These are phyloP conservation scores for Tricholoma hemisulphureum DNA, from an alignment of 768 basidiomycete genomes.

Conservation along the genomic window DNA sequence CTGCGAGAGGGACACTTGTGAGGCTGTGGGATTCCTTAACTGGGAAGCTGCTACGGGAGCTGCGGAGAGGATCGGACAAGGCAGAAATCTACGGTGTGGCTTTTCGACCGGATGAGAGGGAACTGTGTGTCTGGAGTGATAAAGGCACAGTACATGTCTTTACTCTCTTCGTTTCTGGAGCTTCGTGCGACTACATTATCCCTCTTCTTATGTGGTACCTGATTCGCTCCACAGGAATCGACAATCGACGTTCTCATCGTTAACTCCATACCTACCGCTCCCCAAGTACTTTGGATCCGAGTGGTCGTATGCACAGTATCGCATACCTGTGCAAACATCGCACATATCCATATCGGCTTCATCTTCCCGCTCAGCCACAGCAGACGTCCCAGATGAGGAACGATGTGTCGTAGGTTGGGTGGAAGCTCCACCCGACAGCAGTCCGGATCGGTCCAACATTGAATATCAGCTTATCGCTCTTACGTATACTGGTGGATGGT, in stretches of 20 bases:
- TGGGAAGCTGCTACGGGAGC: conserved; percentile 73
- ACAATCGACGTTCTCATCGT: conserved; percentile 76
- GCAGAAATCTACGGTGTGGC: conserved; percentile 90
- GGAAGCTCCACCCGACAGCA: conserved; percentile 43
- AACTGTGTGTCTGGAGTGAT: conserved; percentile 91
- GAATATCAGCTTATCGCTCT: conserved; percentile 82
- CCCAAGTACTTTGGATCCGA: conserved; percentile 94
- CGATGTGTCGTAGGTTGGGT: conserved; percentile 89
- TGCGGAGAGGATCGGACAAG: conserved; percentile 84
- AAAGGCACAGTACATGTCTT: conserved; percentile 94
- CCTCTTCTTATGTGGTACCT: neutral
- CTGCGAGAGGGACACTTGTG: conserved; percentile 78
- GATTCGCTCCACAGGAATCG: conserved; percentile 58
- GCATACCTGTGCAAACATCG: conserved; percentile 80
- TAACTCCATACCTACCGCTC: conserved; percentile 77
- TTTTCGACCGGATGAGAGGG: conserved; percentile 82
- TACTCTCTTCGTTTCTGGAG: conserved; percentile 62
- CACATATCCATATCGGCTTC: conserved; percentile 78
- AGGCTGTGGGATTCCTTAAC: conserved; percentile 80
- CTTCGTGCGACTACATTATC: conserved; percentile 50
- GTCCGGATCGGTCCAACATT: conserved; percentile 19
- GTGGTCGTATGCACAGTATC: conserved; percentile 93
- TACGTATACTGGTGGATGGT: conserved; percentile 92
- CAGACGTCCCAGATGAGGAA: conserved; percentile 75
- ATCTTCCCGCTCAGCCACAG: conserved; percentile 53